phyloP scores from a whole-genome alignment of 306 rosid genomes.

The Cucurbita moschata region DNA sequence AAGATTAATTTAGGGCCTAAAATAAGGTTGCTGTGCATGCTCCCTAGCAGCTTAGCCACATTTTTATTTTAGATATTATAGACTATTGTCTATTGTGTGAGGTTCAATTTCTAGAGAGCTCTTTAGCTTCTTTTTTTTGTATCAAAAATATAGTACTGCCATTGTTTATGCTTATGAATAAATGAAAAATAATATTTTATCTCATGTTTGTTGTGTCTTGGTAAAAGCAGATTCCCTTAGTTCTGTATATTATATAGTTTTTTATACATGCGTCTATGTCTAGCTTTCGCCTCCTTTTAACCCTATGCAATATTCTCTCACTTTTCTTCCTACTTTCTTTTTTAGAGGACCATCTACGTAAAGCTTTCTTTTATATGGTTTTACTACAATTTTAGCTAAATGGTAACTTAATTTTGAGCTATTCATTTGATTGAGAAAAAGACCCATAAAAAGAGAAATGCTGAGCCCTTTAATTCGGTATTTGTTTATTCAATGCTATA shows the following conservation, averaged over 20 bases:
- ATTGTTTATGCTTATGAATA: constrained; percentile 30
- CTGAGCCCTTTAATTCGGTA: too few species aligned
- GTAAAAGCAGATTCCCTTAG: constrained; percentile 5
- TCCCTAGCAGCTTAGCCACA: too few species aligned
- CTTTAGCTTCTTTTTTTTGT: background rate
- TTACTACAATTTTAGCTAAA: background rate
- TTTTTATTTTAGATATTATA: too few species aligned
- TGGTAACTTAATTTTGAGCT: background rate
- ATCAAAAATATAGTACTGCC: constrained; percentile 28
- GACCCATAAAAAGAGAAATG: background rate
- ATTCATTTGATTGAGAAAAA: background rate
- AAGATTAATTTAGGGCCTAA: background rate
- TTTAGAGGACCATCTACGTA: constrained; percentile 34
- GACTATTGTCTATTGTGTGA: background rate
- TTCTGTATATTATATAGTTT: background rate
- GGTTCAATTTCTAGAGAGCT: constrained; percentile 1
- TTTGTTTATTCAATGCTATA: too few species aligned
- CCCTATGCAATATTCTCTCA: constrained; percentile 19
- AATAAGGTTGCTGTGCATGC: background rate
- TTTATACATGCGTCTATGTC: background rate
- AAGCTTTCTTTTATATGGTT: constrained; percentile 1
- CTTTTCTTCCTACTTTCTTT: constrained; percentile 19
- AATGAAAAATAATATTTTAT: constrained; percentile 12
- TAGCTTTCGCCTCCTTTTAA: background rate
- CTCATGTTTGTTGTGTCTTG: background rate